These are phyloP conservation scores for Aureobasidium sp. DNA, from an alignment of 2,329 filamentous ascomycete species.

Conservation along the genomic window DNA sequence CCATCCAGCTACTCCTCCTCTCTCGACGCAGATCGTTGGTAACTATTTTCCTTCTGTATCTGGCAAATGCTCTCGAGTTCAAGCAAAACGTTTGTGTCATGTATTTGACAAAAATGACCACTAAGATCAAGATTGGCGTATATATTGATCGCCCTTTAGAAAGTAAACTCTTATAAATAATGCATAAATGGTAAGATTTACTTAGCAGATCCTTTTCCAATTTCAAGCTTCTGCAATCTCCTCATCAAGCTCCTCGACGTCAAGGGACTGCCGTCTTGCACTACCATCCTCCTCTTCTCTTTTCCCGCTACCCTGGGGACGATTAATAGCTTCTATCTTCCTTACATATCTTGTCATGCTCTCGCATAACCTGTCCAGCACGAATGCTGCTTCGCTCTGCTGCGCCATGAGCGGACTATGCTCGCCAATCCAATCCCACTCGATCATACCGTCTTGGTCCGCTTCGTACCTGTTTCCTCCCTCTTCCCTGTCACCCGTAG, in stretches of 20 bases:
- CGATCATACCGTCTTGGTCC: conserved; percentile 50
- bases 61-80: too few relatives aligned
- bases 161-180: too few relatives aligned
- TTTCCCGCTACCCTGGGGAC: neutral
- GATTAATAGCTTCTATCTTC: conserved; percentile 1
- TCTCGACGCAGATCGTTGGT: too few relatives aligned
- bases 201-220: too few relatives aligned
- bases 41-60: too few relatives aligned
- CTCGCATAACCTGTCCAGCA: conserved; percentile 57
- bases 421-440: conserved; percentile 67
- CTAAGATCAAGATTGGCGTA: too few relatives aligned
- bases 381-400: conserved; percentile 56
- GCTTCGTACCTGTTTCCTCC: conserved; percentile 29
- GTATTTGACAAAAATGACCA: too few relatives aligned
- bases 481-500: conserved; percentile 14
- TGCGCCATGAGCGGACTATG: conserved; percentile 58
- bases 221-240: conserved; percentile 2
- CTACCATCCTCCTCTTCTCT: neutral
- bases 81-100: too few relatives aligned
- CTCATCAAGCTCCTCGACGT: neutral
- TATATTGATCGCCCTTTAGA: too few relatives aligned
- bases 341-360: conserved; percentile 45
- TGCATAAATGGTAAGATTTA: too few relatives aligned
- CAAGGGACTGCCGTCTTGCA: neutral
- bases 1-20: too few relatives aligned